phyloP scores from a whole-genome alignment of 441 rosid species.

The Populus tomentosa region DNA sequence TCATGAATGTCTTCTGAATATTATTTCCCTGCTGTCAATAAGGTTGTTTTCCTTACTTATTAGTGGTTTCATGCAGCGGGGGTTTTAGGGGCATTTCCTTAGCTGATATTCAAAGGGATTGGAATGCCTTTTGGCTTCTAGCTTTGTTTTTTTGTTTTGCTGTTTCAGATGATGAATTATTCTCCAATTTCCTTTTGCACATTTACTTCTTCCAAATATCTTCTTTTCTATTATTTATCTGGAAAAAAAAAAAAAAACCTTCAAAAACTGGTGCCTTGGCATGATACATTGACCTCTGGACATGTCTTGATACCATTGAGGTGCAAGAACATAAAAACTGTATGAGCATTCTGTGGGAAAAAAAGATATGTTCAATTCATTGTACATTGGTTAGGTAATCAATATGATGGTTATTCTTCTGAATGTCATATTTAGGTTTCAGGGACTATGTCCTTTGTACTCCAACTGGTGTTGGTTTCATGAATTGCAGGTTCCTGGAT shows the following conservation, averaged over 20 bases:
- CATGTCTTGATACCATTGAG: neutral
- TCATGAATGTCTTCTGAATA: too few relatives aligned
- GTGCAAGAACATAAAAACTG: neutral
- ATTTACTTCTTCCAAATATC: too few relatives aligned
- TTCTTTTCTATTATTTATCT: too few relatives aligned
- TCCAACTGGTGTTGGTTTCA: slow-evolving; percentile 16
- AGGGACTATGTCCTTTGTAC: slow-evolving; percentile 5
- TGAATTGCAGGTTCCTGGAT: slow-evolving; percentile 79
- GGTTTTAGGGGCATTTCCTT: too few relatives aligned
- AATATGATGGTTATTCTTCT: neutral
- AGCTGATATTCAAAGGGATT: too few relatives aligned
- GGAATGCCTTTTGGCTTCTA: too few relatives aligned
- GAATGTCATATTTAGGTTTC: neutral
- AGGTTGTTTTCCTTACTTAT: too few relatives aligned
- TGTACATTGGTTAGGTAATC: neutral
- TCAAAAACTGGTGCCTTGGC: neutral
- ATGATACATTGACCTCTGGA: neutral
- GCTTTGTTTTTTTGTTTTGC: too few relatives aligned
- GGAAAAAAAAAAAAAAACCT: neutral
- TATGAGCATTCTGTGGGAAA: neutral
- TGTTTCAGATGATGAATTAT: too few relatives aligned
- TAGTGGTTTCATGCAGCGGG: too few relatives aligned
- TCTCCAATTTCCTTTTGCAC: too few relatives aligned
- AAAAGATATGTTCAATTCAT: neutral
- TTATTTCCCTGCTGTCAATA: too few relatives aligned